phyloP scores from a whole-genome alignment of 2,329 filamentous ascomycete genomes.

The Microascus cirrosus region DNA sequence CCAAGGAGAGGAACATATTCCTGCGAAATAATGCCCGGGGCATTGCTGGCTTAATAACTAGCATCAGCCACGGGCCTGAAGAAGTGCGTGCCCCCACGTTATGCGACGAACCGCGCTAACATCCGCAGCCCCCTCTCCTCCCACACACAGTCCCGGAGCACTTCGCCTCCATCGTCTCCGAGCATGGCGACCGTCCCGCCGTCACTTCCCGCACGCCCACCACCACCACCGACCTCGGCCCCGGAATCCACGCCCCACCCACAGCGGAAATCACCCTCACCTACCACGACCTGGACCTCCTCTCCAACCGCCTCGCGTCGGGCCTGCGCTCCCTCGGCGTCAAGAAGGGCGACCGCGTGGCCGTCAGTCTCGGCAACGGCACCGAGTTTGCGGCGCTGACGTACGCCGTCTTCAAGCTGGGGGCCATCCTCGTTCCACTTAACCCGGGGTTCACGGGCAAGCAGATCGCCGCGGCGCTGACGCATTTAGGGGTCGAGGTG shows the following conservation, averaged over 20 bases:
- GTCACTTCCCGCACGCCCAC: conserved; percentile 39
- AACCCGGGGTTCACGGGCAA: conserved; percentile 78
- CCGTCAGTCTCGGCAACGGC: conserved; percentile 76
- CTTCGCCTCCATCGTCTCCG: conserved; percentile 53
- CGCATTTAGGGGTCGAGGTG: conserved; percentile 61
- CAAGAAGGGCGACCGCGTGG: conserved; percentile 71
- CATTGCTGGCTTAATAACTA: not conserved
- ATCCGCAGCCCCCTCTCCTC: conserved; percentile 50
- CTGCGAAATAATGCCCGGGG: not conserved
- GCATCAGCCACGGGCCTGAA: not conserved
- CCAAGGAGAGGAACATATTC: not conserved
- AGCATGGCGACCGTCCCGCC: conserved; percentile 52
- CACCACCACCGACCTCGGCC: conserved; percentile 22
- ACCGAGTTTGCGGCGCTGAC: conserved; percentile 74
- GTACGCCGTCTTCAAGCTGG: conserved; percentile 88
- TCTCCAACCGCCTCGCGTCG: conserved; percentile 65
- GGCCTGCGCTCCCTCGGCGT: conserved; percentile 63
- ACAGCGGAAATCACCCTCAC: conserved; percentile 55
- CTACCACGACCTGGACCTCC: conserved; percentile 62
- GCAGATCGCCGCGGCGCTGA: conserved; percentile 69
- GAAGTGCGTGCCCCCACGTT: not conserved
- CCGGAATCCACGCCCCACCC: not conserved
- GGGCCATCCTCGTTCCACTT: conserved; percentile 85
- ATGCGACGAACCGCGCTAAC: no score
- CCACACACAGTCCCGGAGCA: conserved; percentile 61